Percentiles rank a stretch among this genome's conserved stretches.
Conservation (phyloP, 805 yeast species). For the Vanderwaltozyma tropicalis region DNA sequence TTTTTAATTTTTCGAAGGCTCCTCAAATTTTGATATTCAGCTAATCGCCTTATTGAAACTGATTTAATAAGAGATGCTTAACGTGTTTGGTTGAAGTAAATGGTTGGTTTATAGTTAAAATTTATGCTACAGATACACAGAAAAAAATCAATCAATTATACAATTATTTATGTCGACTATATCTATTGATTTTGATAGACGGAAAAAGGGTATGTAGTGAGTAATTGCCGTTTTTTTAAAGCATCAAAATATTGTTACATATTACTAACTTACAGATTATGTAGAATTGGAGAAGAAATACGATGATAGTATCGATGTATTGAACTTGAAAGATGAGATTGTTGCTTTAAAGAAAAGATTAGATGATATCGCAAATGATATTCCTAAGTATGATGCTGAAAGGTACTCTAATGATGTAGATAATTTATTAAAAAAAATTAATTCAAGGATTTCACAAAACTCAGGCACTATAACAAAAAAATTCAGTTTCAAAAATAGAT, state of each 20-base stretch:
- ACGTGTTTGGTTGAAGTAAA: too few relatives aligned
- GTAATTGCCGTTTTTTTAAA: background rate
- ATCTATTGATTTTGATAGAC: background rate
- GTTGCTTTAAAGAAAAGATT: slow-evolving; percentile 7
- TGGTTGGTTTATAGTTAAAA: too few relatives aligned
- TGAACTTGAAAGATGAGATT: slow-evolving; percentile 5
- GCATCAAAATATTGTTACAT: too few relatives aligned
- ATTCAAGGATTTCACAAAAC: background rate
- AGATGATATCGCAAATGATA: slow-evolving; percentile 5
- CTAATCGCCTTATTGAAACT: too few relatives aligned
- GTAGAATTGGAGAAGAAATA: slow-evolving; percentile 3
- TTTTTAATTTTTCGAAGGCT: background rate
- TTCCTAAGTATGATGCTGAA: slow-evolving; percentile 15
- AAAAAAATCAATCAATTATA: too few relatives aligned
- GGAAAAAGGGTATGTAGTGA: background rate
- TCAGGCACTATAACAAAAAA: background rate
- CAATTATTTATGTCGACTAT: background rate
- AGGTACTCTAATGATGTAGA: slow-evolving; percentile 10
- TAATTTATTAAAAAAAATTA: slow-evolving; percentile 7
- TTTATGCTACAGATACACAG: too few relatives aligned
- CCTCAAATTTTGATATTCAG: too few relatives aligned
- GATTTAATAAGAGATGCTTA: too few relatives aligned
- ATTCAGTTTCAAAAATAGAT: background rate
- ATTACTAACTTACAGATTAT: background rate
- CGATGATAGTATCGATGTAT: slow-evolving; percentile 1